Conservation (phyloP, 805 yeast species). For the Suhomyces sp. region DNA sequence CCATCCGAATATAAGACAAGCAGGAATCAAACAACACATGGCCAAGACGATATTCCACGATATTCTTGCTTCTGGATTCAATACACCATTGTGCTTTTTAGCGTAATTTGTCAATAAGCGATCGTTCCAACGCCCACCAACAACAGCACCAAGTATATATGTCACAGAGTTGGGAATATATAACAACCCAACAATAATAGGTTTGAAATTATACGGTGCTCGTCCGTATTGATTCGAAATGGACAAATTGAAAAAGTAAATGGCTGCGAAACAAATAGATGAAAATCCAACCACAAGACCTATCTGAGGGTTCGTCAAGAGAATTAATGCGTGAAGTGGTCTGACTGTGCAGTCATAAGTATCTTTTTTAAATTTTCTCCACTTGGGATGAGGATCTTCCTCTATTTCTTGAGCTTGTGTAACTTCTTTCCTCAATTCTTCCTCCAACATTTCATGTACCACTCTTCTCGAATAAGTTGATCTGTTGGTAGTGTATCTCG, state of each 20-base stretch:
- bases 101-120: constrained; percentile 50
- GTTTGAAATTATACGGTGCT: constrained; percentile 67
- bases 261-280: constrained; percentile 66
- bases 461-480: constrained; percentile 31
- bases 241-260: constrained; percentile 75
- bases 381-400: constrained; percentile 16
- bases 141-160: constrained; percentile 70
- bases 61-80: constrained; percentile 75
- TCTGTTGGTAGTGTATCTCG: constrained; percentile 35
- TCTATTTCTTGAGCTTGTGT: constrained; percentile 14
- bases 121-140: constrained; percentile 83
- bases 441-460: constrained; percentile 21
- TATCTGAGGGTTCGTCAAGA: constrained; percentile 75
- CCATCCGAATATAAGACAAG: constrained; percentile 82
- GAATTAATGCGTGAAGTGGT: constrained; percentile 61
- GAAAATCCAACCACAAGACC: constrained; percentile 62
- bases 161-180: constrained; percentile 84
- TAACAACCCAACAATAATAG: constrained; percentile 67
- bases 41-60: constrained; percentile 73
- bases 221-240: constrained; percentile 60
- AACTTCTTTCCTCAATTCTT: constrained; percentile 17
- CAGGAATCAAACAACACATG: constrained; percentile 57
- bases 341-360: constrained; percentile 49
- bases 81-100: constrained; percentile 57
- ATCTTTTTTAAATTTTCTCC: constrained; percentile 22